Base-by-base conservation (phyloP, 495 filamentous ascomycete genomes). In the Aspergillus haitiensis region DNA sequence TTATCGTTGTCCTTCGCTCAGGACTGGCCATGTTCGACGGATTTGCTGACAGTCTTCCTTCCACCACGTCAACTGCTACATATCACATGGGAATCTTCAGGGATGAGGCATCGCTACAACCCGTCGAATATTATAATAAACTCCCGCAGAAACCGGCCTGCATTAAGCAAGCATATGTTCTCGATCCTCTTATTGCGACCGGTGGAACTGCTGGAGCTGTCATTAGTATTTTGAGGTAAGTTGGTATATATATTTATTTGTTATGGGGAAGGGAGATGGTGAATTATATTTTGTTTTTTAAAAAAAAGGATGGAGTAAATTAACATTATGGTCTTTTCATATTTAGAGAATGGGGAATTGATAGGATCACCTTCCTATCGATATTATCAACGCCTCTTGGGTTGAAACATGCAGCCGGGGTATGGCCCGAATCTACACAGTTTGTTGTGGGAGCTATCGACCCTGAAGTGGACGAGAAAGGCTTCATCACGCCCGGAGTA, bases 81-180 rank as follows among this genome's bases (percentile, higher is more conserved):
- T 88, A 96, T 74, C 92, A 97, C 70, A 85, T 97, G 32, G 92
- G 92, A 37, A 82, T 97, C 53, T 97, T 88, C 75, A 87, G 92
- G 56, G 92, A 96, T 64, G 88, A 89, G 39, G 81, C 79, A 36
- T 90, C 89, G 8, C 83, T 96, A 8, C 81, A 87, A 39, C 91
- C 92, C 0, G 91, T 97, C 37, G 92, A 97, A 73, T 97, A 97
- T 79, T 97, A 97, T 80, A 97, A 85, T 75, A 96, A 96, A 72
- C 86, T 97, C 5, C 92, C 92, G 7, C 54, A 67, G n/a, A 77
- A 75, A 7, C 81, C 82, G 32, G 75, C 92, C 7, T 56, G 56
- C 16, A 69, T 73, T 21, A 69, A 66, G 21, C 59, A 64, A 33
- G 90, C 90, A 10, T 86, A 93, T 66, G 76, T 97, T 35, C 79